These are phyloP conservation scores for Ajuga chamaepitys DNA, from an alignment of 257 asterid species.

Conservation along the genomic window DNA sequence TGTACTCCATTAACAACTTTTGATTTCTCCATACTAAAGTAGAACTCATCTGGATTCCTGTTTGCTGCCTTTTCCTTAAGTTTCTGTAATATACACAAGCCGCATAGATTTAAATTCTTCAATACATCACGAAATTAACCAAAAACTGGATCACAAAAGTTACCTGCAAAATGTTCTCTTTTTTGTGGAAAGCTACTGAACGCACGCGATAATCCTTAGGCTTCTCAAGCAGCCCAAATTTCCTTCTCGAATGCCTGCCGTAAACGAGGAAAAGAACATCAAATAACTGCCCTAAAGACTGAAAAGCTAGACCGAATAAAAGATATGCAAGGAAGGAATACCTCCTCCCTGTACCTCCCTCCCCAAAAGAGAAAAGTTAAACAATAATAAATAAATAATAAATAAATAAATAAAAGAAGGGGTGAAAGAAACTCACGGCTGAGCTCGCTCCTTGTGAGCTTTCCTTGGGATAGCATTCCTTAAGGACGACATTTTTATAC, in stretches of 20 bases:
- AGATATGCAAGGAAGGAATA: background rate
- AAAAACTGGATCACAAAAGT: background rate
- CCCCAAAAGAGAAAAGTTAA: too few relatives aligned
- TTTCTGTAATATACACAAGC: constrained; percentile 43
- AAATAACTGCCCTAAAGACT: background rate
- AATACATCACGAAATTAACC: background rate
- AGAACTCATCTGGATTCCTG: constrained; percentile 89
- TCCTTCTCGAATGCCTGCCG: constrained; percentile 51
- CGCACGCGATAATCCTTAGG: constrained; percentile 87
- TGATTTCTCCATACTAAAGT: constrained; percentile 68
- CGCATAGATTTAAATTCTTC: background rate
- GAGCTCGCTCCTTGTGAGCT: constrained; percentile 90
- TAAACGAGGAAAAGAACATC: constrained; percentile 1
- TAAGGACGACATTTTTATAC: constrained; percentile 59
- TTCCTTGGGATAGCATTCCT: constrained; percentile 69
- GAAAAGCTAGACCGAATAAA: background rate
- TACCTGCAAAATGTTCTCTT: constrained; percentile 68
- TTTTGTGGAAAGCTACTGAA: constrained; percentile 57
- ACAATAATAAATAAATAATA: too few relatives aligned
- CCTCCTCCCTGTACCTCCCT: too few relatives aligned
- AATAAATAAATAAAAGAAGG: too few relatives aligned
- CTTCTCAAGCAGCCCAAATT: constrained; percentile 77
- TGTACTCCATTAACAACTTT: constrained; percentile 68
- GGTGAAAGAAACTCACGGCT: constrained; percentile 55
- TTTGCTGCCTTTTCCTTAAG: constrained; percentile 82